A percentile compares a stretch with the other conserved stretches of the same genome.
These are phyloP conservation scores for Fusarium austroafricanum DNA, from an alignment of 2,329 filamentous ascomycete species.

Conservation along the genomic window DNA sequence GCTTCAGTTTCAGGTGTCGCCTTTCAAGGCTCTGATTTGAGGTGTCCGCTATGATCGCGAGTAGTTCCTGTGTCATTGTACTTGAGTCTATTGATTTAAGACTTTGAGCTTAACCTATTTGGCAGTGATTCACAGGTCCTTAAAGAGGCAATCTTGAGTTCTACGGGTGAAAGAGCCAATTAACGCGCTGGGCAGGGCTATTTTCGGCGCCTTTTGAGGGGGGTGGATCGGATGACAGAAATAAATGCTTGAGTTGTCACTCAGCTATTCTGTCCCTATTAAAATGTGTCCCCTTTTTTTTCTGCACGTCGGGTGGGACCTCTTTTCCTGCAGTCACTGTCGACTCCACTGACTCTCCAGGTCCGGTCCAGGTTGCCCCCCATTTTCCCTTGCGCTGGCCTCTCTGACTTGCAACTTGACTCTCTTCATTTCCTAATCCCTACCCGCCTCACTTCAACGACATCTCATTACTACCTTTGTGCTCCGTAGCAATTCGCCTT, in stretches of 20 bases:
- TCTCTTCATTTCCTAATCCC: slow-evolving; percentile 15
- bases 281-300: not conserved
- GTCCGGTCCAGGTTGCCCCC: slow-evolving; percentile 4
- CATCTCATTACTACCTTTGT: not conserved
- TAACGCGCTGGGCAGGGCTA: not conserved
- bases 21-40: not conserved
- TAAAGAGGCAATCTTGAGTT: slow-evolving; percentile 17
- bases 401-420: slow-evolving; percentile 18
- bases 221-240: not conserved
- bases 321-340: not conserved
- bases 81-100: slow-evolving; percentile 7
- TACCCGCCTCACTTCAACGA: slow-evolving; percentile 2
- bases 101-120: slow-evolving; percentile 10
- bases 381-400: slow-evolving; percentile 15
- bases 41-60: not conserved
- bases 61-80: slow-evolving; percentile 7
- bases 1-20: not conserved
- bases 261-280: slow-evolving; percentile 4
- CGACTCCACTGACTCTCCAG: slow-evolving; percentile 14
- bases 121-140: not conserved
- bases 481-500: not conserved
- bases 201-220: not conserved
- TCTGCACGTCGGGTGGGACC: not conserved
- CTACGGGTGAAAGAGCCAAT: slow-evolving; percentile 18
- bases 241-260: too few species aligned